phyloP scores from a whole-genome alignment of 495 filamentous ascomycete species.

The Penicillium dipodomyicola region DNA sequence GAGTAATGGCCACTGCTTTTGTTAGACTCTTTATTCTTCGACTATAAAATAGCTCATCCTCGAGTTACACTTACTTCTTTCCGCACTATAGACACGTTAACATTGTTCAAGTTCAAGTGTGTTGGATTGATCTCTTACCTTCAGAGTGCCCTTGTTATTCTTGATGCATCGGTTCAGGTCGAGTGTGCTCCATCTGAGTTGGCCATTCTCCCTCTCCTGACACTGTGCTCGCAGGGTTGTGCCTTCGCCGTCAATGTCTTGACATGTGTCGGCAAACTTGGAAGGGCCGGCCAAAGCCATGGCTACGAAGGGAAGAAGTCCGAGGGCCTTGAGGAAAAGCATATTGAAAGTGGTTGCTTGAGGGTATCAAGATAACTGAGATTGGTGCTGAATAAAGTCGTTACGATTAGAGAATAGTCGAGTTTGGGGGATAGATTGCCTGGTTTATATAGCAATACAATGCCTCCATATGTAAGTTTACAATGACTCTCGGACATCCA shows the following conservation, averaged over 20 bases:
- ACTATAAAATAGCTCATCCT: not conserved
- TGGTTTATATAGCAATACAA: not conserved
- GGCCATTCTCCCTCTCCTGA: constrained; percentile 16
- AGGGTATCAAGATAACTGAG: not conserved
- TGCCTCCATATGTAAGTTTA: not conserved
- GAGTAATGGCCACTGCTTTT: constrained; percentile 17
- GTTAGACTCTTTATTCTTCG: not conserved
- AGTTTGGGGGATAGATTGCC: not conserved
- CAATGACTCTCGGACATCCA: not conserved
- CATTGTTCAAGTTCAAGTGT: not conserved
- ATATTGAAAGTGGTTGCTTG: constrained; percentile 10
- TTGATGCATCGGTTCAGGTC: constrained; percentile 25
- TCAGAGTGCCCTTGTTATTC: constrained; percentile 20
- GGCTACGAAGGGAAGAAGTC: constrained; percentile 17
- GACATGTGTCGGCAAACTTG: constrained; percentile 23
- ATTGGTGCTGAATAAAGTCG: not conserved
- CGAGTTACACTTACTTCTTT: constrained; percentile 18
- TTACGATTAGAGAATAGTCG: not conserved
- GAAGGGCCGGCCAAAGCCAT: constrained; percentile 17
- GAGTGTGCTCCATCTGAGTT: constrained; percentile 6
- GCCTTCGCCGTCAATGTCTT: constrained; percentile 17
- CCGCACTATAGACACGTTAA: constrained; percentile 20
- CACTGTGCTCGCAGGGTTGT: constrained; percentile 18
- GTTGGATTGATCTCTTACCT: constrained; percentile 5
- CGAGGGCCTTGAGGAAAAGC: constrained; percentile 23